A percentile compares a stretch with the other conserved stretches of the same genome.
Conservation (phyloP, 331 rosid species). For the Malus hybrid region DNA sequence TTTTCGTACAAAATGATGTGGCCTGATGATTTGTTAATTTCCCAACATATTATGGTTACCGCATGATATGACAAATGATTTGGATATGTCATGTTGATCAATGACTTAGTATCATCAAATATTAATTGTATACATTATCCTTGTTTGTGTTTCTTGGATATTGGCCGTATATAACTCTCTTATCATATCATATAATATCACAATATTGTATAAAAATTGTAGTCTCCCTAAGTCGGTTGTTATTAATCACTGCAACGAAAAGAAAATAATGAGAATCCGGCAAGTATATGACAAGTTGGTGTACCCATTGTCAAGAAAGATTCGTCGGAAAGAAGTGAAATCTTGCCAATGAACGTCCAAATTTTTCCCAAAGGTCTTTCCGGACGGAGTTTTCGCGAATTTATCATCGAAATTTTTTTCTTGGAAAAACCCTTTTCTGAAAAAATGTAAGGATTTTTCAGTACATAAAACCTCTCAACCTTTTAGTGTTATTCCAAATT, state of each 20-base stretch:
- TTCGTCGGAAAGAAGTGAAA: background rate
- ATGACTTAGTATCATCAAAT: background rate
- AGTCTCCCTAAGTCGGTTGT: background rate
- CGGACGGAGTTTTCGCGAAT: background rate
- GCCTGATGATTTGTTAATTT: background rate
- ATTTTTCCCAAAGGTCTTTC: fast-evolving
- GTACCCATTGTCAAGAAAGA: background rate
- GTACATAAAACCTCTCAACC: too few species aligned
- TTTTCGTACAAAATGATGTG: background rate
- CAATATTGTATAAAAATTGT: background rate
- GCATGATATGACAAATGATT: background rate
- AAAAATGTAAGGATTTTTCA: background rate
- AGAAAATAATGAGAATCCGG: background rate
- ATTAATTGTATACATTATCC: background rate
- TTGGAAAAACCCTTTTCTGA: background rate
- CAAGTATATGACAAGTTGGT: background rate
- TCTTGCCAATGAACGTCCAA: background rate
- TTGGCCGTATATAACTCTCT: background rate
- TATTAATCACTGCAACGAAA: background rate
- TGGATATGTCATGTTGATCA: background rate
- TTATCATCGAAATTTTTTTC: too few species aligned
- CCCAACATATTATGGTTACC: background rate
- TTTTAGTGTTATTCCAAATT: too few species aligned
- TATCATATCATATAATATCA: too few species aligned
- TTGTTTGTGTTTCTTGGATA: too few species aligned